phyloP scores from a whole-genome alignment of 2,329 filamentous ascomycete genomes.

The Onygena corvina region DNA sequence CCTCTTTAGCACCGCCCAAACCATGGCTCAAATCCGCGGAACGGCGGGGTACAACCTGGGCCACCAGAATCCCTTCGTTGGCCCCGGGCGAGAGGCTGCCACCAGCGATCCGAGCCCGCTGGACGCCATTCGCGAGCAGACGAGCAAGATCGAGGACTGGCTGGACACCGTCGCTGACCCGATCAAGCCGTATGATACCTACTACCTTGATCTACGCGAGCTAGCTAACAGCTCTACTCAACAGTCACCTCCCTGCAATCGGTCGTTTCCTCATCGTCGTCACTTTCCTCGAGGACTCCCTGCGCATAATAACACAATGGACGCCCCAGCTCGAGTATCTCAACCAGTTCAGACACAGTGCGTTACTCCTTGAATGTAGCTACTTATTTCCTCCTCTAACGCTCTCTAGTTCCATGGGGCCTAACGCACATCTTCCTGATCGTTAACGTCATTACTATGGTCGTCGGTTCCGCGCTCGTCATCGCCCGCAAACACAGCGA shows the following conservation, averaged over 20 bases:
- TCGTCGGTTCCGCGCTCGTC: constrained; percentile 66
- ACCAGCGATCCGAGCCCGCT: constrained; percentile 62
- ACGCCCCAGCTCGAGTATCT: constrained; percentile 86
- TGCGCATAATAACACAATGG: constrained; percentile 97
- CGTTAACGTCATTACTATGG: constrained; percentile 80
- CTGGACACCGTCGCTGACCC: constrained; percentile 80
- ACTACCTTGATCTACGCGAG: constrained; percentile 15
- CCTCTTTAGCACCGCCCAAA: no score
- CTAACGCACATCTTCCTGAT: constrained; percentile 89
- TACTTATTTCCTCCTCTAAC: background rate
- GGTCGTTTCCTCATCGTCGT: constrained; percentile 96
- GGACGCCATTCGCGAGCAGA: constrained; percentile 84
- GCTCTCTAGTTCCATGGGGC: constrained; percentile 60
- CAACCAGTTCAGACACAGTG: constrained; percentile 86
- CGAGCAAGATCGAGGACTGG: constrained; percentile 94
- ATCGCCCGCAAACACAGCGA: constrained; percentile 88
- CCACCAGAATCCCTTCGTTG: constrained; percentile 59
- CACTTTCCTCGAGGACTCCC: constrained; percentile 91
- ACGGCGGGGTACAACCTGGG: constrained; percentile 74
- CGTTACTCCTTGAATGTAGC: constrained; percentile 28
- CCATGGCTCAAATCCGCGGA: constrained; percentile 47
- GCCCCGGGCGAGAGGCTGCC: constrained; percentile 46
- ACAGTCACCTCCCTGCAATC: constrained; percentile 83
- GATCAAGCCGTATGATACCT: constrained; percentile 67
- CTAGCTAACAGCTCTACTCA: constrained; percentile 15